Conservation (phyloP, 208 protist genomes). For the Kentomonas sorsogonicus region DNA sequence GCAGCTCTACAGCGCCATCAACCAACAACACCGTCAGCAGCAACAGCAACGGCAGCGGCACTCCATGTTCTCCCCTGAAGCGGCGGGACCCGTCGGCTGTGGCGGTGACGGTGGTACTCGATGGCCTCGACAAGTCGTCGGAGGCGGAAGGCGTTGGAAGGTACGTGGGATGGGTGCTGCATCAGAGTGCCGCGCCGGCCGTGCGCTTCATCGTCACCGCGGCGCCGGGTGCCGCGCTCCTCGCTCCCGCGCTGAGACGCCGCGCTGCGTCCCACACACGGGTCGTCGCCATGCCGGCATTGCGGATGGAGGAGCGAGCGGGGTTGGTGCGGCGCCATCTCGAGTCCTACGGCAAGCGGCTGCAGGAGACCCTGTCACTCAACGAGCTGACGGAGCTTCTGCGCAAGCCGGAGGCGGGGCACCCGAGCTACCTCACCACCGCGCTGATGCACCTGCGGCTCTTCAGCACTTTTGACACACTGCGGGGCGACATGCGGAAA, state of each 20-base stretch:
- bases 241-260: slow-evolving; percentile 36
- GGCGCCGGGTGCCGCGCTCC: slow-evolving; percentile 13
- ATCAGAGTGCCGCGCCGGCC: slow-evolving; percentile 24
- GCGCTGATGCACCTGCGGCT: slow-evolving; percentile 72
- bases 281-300: slow-evolving; percentile 30
- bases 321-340: slow-evolving; percentile 74
- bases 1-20: slow-evolving; percentile 36
- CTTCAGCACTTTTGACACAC: slow-evolving; percentile 77
- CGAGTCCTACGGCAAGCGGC: slow-evolving; percentile 62
- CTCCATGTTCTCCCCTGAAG: too few species aligned
- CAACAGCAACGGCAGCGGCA: not conserved
- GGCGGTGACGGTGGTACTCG: slow-evolving; percentile 46
- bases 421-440: slow-evolving; percentile 61
- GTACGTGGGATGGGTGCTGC: slow-evolving; percentile 42
- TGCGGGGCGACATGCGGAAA: slow-evolving; percentile 60
- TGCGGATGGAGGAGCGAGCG: slow-evolving; percentile 53
- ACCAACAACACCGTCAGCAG: slow-evolving; percentile 3
- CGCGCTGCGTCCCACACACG: slow-evolving; percentile 32
- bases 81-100: not conserved
- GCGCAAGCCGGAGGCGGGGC: slow-evolving; percentile 57
- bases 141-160: slow-evolving; percentile 44
- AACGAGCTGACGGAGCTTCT: slow-evolving; percentile 67
- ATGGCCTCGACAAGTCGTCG: slow-evolving; percentile 57
- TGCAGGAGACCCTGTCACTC: slow-evolving; percentile 64
- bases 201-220: slow-evolving; percentile 63